These are phyloP conservation scores for Hymenoscyphus fructigenus DNA, from an alignment of 2,329 filamentous ascomycete species.

Conservation along the genomic window DNA sequence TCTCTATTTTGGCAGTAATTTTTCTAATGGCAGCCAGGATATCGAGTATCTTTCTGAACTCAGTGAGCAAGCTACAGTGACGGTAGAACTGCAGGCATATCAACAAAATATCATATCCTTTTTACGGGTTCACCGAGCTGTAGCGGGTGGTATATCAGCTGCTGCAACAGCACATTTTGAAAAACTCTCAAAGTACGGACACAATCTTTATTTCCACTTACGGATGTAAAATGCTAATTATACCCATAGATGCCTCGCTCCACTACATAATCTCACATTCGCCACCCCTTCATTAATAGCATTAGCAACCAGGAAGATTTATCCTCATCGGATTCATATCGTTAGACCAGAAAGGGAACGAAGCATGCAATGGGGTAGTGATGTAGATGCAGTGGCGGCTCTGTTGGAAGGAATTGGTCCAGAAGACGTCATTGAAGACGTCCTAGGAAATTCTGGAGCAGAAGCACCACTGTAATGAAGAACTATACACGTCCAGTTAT, in stretches of 20 bases:
- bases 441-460: conserved; percentile 52
- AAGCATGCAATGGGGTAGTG: conserved; percentile 92
- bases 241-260: conserved; percentile 63
- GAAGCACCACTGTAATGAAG: conserved; percentile 48
- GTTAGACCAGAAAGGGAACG: conserved; percentile 70
- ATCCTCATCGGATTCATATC: conserved; percentile 78
- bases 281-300: conserved; percentile 81
- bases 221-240: conserved; percentile 33
- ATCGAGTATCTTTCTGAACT: conserved; percentile 44
- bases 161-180: conserved; percentile 76
- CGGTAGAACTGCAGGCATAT: conserved; percentile 78
- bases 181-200: conserved; percentile 57
- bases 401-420: conserved; percentile 62
- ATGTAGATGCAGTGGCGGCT: conserved; percentile 64
- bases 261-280: conserved; percentile 77
- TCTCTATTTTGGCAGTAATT: not conserved
- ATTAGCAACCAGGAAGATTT: conserved; percentile 82
- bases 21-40: conserved; percentile 26
- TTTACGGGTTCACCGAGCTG: conserved; percentile 82
- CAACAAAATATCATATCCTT: conserved; percentile 86
- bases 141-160: conserved; percentile 75
- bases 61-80: conserved; percentile 59
- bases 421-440: conserved; percentile 65
- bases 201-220: not conserved
- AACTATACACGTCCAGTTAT: not conserved